A percentile compares a stretch with the other conserved stretches of the same genome.
These are phyloP conservation scores for Pinguiococcus pyrenoidosus DNA, from an alignment of 108 stramenopile species.

Conservation along the genomic window DNA sequence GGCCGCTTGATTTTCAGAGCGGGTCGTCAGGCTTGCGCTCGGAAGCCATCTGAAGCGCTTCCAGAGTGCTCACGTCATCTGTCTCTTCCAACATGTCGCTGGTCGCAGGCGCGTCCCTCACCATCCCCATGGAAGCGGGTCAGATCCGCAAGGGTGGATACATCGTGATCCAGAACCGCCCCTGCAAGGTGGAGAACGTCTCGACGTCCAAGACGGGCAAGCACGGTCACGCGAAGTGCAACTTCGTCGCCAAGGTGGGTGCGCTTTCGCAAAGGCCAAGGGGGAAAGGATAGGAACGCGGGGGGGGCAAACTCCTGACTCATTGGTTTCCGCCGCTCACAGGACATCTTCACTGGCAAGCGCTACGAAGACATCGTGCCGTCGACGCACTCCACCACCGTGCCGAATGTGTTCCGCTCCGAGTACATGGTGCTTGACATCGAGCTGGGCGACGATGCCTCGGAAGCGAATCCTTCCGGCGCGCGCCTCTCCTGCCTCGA, in stretches of 20 bases:
- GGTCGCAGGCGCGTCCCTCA: constrained; percentile 39
- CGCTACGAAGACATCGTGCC: constrained; percentile 97
- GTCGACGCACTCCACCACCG: constrained; percentile 88
- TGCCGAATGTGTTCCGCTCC: constrained; percentile 80
- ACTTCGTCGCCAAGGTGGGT: constrained; percentile 79
- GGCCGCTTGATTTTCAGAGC: too few relatives aligned
- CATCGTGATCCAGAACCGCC: constrained; percentile 74
- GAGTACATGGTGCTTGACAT: constrained; percentile 97
- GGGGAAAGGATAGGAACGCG: too few relatives aligned
- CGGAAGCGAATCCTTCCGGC: constrained; percentile 72
- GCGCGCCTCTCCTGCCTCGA: constrained; percentile 44
- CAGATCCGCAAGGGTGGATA: constrained; percentile 43
- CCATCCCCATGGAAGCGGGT: constrained; percentile 35
- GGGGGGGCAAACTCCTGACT: too few relatives aligned
- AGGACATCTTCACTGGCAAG: constrained; percentile 99
- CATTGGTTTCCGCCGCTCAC: too few relatives aligned
- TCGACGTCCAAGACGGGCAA: constrained; percentile 99
- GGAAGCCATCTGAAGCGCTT: too few relatives aligned
- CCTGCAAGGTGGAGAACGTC: constrained; percentile 95
- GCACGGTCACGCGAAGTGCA: constrained; percentile 99
- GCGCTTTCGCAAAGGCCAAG: too few relatives aligned
- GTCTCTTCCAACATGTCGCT: too few relatives aligned
- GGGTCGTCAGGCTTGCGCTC: too few relatives aligned
- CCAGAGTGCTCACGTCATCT: too few relatives aligned
- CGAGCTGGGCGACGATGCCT: constrained; percentile 79